Conservation (phyloP, 495 filamentous ascomycete species). For the Hypoxylon trugodes region DNA sequence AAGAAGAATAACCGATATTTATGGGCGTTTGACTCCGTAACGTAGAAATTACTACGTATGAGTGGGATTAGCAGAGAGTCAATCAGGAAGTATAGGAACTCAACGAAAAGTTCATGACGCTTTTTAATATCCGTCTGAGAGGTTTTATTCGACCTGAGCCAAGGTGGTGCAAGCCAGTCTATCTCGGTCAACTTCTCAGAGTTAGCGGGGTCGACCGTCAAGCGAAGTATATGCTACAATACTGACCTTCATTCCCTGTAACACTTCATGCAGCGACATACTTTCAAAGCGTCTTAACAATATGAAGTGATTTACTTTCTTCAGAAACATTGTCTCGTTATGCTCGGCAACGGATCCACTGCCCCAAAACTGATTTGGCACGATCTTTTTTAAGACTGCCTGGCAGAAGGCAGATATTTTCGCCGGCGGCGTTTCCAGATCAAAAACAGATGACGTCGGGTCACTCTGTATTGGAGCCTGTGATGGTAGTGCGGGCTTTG, state of each 20-base stretch:
- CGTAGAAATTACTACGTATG: slow-evolving; percentile 86
- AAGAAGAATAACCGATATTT: slow-evolving; percentile 90
- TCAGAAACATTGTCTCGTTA: slow-evolving; percentile 69
- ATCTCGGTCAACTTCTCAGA: slow-evolving; percentile 66
- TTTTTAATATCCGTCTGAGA: slow-evolving; percentile 77
- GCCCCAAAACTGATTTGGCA: slow-evolving; percentile 83
- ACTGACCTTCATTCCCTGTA: slow-evolving; percentile 77
- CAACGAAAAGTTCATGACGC: slow-evolving; percentile 78
- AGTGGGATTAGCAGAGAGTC: slow-evolving; percentile 92
- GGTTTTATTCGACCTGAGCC: slow-evolving; percentile 58
- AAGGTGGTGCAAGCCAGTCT: slow-evolving; percentile 73
- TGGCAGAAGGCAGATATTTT: slow-evolving; percentile 89
- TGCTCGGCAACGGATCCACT: slow-evolving; percentile 54
- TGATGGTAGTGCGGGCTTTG: slow-evolving; percentile 18
- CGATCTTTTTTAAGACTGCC: slow-evolving; percentile 74
- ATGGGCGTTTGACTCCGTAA: slow-evolving; percentile 87
- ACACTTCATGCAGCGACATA: slow-evolving; percentile 79
- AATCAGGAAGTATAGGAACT: slow-evolving; percentile 91
- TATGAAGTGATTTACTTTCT: slow-evolving; percentile 78
- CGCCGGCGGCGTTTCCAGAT: slow-evolving; percentile 73
- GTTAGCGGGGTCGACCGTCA: slow-evolving; percentile 17
- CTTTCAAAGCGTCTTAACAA: slow-evolving; percentile 81
- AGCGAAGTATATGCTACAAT: not conserved
- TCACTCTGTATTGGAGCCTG: slow-evolving; percentile 15
- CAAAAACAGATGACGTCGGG: slow-evolving; percentile 59